Conservation (phyloP, 164 flowering plant species). For the Macadamia tetraphylla region DNA sequence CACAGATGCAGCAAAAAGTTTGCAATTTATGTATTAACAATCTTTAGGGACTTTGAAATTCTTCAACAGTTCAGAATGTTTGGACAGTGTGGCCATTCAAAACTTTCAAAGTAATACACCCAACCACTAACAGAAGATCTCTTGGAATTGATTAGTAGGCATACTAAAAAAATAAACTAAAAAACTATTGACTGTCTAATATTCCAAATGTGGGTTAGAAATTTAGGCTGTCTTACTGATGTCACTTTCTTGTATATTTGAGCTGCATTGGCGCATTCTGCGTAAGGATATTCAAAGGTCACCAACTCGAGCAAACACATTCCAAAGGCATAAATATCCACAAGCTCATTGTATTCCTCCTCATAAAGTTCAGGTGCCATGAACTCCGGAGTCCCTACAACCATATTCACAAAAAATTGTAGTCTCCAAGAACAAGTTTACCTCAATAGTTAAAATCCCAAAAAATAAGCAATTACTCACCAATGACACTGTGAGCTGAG, state of each 20-base stretch:
- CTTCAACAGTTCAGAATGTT: too few relatives aligned
- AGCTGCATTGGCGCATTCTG: constrained; percentile 64
- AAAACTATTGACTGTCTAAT: background rate
- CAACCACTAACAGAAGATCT: background rate
- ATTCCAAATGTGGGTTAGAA: background rate
- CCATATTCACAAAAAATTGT: background rate
- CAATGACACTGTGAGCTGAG: constrained; percentile 53
- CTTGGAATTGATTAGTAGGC: background rate
- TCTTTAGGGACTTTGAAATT: too few relatives aligned
- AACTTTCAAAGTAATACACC: background rate
- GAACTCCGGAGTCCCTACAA: constrained; percentile 53
- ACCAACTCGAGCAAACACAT: constrained; percentile 75
- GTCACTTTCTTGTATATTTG: constrained; percentile 67
- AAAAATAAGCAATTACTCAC: background rate
- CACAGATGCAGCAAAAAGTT: too few relatives aligned
- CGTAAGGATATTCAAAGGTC: constrained; percentile 63
- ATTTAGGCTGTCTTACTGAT: constrained; percentile 32
- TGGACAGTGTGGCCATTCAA: background rate
- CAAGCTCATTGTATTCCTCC: constrained; percentile 60
- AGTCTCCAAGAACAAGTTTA: background rate
- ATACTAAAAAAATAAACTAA: background rate
- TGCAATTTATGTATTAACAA: too few relatives aligned
- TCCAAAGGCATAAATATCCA: constrained; percentile 65
- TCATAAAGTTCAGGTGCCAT: constrained; percentile 68
- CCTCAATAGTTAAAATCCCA: background rate